Evolutionary conservation across 306 rosid species (phyloP).

Genomic region (Alnus glutinosa): DNA sequence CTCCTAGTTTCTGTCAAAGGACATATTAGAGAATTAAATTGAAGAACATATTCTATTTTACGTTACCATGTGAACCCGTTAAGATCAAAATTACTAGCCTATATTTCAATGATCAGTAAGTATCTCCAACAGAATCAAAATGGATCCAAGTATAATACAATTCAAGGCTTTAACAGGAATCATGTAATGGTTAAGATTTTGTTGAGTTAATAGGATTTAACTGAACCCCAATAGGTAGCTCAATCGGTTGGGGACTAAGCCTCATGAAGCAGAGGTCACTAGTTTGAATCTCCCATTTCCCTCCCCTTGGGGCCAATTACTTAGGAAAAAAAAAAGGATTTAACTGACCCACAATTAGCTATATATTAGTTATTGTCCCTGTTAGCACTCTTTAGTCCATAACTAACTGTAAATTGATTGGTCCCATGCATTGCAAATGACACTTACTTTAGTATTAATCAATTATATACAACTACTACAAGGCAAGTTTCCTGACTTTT

Average conservation of each 20-base stretch:
- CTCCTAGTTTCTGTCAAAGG: constrained; percentile 80
- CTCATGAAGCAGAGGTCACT: no score
- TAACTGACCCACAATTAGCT: not conserved
- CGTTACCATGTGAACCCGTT: not conserved
- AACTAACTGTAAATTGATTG: not conserved
- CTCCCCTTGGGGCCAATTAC: no score
- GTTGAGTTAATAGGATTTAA: not conserved
- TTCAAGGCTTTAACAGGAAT: not conserved
- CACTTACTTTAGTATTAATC: not conserved
- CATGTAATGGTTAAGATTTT: not conserved
- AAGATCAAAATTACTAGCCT: not conserved
- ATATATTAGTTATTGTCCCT: not conserved
- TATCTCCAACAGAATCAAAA: not conserved
- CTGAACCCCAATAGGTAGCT: no score
- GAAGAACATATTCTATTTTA: not conserved
- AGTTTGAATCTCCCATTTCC: no score
- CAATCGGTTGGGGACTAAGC: no score
- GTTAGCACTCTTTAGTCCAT: not conserved
- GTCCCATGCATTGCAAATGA: not conserved
- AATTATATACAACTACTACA: not conserved
- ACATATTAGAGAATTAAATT: constrained; percentile 13
- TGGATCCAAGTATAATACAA: not conserved
- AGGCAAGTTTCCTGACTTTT: not conserved
- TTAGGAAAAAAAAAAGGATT: not conserved
- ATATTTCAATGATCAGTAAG: not conserved